Conservation (phyloP, 2,329 filamentous ascomycete species). For the Xylaria sp. region DNA sequence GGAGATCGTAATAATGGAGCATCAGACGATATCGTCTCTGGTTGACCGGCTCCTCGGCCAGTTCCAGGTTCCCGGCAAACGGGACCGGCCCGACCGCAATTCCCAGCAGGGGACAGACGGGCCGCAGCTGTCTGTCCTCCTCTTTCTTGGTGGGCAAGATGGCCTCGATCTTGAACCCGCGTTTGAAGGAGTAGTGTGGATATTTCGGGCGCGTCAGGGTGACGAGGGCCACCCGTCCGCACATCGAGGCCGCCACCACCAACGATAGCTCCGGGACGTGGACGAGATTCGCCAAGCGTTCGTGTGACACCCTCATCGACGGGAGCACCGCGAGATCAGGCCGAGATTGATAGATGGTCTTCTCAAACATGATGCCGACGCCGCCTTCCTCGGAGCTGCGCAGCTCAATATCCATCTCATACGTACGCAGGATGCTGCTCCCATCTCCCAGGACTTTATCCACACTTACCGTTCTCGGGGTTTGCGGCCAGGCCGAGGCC, state of each 20-base stretch:
- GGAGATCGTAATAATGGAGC: slow-evolving; percentile 72
- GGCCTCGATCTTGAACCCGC: slow-evolving; percentile 57
- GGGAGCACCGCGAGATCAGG: slow-evolving; percentile 37
- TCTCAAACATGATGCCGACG: slow-evolving; percentile 39
- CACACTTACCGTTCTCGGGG: not conserved
- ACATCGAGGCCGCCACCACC: slow-evolving; percentile 67
- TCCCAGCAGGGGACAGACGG: slow-evolving; percentile 61
- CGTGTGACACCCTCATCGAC: slow-evolving; percentile 29
- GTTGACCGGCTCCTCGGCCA: slow-evolving; percentile 27
- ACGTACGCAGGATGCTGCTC: slow-evolving; percentile 50
- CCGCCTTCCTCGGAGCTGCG: slow-evolving; percentile 33
- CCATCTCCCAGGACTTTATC: slow-evolving; percentile 16
- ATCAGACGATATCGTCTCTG: slow-evolving; percentile 64
- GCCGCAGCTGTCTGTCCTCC: slow-evolving; percentile 48
- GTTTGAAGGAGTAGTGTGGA: slow-evolving; percentile 36
- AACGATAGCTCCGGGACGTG: slow-evolving; percentile 72
- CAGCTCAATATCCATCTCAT: slow-evolving; percentile 53
- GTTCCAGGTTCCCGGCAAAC: slow-evolving; percentile 38
- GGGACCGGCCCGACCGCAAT: slow-evolving; percentile 69
- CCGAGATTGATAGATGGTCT: slow-evolving; percentile 31
- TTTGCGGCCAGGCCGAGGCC: not conserved
- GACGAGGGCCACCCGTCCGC: slow-evolving; percentile 66
- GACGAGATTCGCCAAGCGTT: slow-evolving; percentile 64
- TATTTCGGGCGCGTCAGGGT: slow-evolving; percentile 55
- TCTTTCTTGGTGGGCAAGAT: slow-evolving; percentile 51